A percentile compares a stretch with the other conserved stretches of the same genome.
These are phyloP conservation scores for Allium fistulosum DNA, from an alignment of 106 monocot species.

Conservation along the genomic window DNA sequence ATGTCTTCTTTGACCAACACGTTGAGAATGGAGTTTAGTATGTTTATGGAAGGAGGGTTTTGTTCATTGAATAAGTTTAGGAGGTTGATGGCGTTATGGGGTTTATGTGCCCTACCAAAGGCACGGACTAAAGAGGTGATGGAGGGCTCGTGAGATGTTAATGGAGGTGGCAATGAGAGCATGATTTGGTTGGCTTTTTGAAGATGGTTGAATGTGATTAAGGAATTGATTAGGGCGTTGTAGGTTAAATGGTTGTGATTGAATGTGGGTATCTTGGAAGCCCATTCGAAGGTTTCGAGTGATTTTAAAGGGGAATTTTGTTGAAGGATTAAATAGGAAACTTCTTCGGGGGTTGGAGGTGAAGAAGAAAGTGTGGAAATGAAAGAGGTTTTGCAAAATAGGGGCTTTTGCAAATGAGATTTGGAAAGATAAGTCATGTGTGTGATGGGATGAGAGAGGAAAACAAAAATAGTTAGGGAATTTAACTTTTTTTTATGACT, in stretches of 20 bases:
- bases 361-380: not conserved
- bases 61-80: slow-evolving; percentile 11
- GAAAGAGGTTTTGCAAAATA: not conserved
- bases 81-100: slow-evolving; percentile 18
- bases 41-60: slow-evolving; percentile 20
- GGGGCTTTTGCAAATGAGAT: not conserved
- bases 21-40: slow-evolving; percentile 52
- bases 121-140: slow-evolving; percentile 31
- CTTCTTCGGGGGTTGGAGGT: slow-evolving; percentile 9
- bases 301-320: slow-evolving; percentile 6
- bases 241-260: slow-evolving; percentile 1
- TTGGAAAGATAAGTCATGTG: not conserved
- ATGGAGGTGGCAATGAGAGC: slow-evolving; percentile 13
- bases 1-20: slow-evolving; percentile 47
- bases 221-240: slow-evolving; percentile 9
- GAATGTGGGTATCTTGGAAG: slow-evolving; percentile 4
- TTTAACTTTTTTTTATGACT: too few relatives aligned
- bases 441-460: too few relatives aligned
- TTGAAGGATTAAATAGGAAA: slow-evolving; percentile 7
- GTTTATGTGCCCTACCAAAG: slow-evolving; percentile 16
- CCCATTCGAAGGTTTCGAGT: slow-evolving; percentile 14
- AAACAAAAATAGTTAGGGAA: too few relatives aligned
- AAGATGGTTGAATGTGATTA: slow-evolving; percentile 15
- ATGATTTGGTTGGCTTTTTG: slow-evolving; percentile 9
- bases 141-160: slow-evolving; percentile 15